Evolutionary conservation across 768 basidiomycete species (phyloP), one percentile per base, ranked within the genome.

Genomic region (Pilatotrama ljubarskyi): DNA sequence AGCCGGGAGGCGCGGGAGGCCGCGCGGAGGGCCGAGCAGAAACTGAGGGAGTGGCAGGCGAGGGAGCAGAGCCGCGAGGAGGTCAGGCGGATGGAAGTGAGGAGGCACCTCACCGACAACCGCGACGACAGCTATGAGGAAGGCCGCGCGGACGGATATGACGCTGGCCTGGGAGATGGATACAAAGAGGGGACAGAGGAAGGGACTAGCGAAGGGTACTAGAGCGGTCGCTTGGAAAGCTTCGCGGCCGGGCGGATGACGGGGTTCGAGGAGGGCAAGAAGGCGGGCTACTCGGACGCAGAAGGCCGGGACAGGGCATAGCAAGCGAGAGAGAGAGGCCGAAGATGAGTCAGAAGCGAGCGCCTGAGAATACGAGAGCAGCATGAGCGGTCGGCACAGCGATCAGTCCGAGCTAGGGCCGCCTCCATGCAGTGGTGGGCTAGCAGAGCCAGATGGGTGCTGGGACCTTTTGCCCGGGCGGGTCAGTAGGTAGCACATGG

Each of bases 121-220:
- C 55, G 69, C 41, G 75, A 77, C 36, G 70, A 72, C 15, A 70
- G 74, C 11, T 68, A 61, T 37, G 69, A 68, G 41, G 69, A 74
- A 17, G 79, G 78, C 0, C 73, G 70, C 1, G 70, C 73, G 9
- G 78, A 81, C 47, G 84, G 84, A 1, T 78, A 79, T 43, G 72
- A 74, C 6, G 77, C 77, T 18, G 86, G 85, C 0, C 76, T 72
- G 44, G 70, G 73, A 48, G 76, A 74, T 36, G 86, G 85, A 2
- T 65, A 59, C 44, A 70, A 74, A 41, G 72, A 72, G 42, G 81
- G 80, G 8, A 73, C 73, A 49, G 73, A 73, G 51, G 75, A 71
- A 40, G 81, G 80, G 15, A 70, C 58, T 17, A 40, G 61, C 13
- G 69, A 73, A 36, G 74, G 73, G 6, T 66, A 59, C 44, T 59